phyloP scores from a whole-genome alignment of 2,329 filamentous ascomycete genomes.

The Xylaria sp. region DNA sequence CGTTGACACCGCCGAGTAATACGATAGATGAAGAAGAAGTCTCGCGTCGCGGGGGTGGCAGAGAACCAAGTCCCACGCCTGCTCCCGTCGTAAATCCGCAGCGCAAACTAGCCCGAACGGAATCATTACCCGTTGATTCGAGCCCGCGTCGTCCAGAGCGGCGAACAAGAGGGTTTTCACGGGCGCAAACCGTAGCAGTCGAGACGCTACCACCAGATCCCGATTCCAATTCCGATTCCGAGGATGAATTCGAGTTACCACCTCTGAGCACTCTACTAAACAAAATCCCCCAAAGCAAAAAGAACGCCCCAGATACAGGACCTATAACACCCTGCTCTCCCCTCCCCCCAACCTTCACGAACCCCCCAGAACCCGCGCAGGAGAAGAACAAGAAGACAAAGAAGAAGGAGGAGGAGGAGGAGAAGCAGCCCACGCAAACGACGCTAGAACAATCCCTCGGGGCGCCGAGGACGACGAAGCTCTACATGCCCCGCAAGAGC shows the following conservation, averaged over 20 bases:
- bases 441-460: slow-evolving; percentile 38
- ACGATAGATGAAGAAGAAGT: slow-evolving; percentile 9
- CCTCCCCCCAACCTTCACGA: neutral
- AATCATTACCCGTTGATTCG: slow-evolving; percentile 44
- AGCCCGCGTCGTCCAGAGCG: slow-evolving; percentile 15
- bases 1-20: slow-evolving; percentile 36
- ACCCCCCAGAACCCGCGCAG: neutral
- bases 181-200: slow-evolving; percentile 43
- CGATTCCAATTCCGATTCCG: slow-evolving; percentile 35
- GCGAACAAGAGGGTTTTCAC: slow-evolving; percentile 31
- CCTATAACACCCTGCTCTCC: neutral
- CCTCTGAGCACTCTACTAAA: slow-evolving; percentile 42
- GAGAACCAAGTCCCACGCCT: slow-evolving; percentile 37
- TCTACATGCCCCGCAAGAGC: slow-evolving; percentile 54
- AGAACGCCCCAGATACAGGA: neutral
- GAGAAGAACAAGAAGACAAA: too few species aligned
- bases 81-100: slow-evolving; percentile 36
- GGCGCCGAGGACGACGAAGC: slow-evolving; percentile 50
- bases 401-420: slow-evolving; percentile 3
- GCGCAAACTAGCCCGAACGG: slow-evolving; percentile 48
- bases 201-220: slow-evolving; percentile 37
- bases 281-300: slow-evolving; percentile 11
- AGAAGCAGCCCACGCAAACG: slow-evolving; percentile 37
- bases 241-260: slow-evolving; percentile 43
- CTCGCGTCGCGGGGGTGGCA: slow-evolving; percentile 5